phyloP scores from a whole-genome alignment of 495 filamentous ascomycete species.

The Xylaria telfairii region DNA sequence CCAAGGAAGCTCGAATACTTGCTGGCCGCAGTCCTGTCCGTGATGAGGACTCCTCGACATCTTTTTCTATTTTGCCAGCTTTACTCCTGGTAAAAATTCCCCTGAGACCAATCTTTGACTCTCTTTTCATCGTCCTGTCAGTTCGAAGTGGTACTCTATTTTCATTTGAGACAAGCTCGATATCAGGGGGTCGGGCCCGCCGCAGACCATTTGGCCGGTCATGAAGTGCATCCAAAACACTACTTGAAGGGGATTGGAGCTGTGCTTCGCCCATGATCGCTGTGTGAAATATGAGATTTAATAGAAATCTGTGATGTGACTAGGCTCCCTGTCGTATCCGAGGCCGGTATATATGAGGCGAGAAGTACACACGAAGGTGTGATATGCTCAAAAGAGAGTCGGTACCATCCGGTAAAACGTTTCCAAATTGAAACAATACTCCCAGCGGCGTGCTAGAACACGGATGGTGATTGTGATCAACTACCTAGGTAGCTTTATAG shows the following conservation, averaged over 20 bases:
- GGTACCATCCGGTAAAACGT: not conserved
- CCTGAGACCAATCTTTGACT: constrained; percentile 57
- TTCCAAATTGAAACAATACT: not conserved
- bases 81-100: constrained; percentile 54
- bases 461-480: not conserved
- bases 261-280: constrained; percentile 8
- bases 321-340: not conserved
- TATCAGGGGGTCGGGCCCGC: constrained; percentile 35
- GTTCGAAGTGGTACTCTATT: constrained; percentile 32
- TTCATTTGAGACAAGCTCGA: constrained; percentile 29
- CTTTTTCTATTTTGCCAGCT: constrained; percentile 35
- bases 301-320: too few relatives aligned
- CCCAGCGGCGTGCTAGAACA: not conserved
- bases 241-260: constrained; percentile 13
- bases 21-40: constrained; percentile 36
- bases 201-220: constrained; percentile 33
- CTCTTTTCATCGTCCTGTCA: constrained; percentile 38
- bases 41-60: constrained; percentile 32
- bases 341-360: not conserved
- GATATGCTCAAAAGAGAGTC: constrained; percentile 2
- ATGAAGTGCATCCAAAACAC: constrained; percentile 32
- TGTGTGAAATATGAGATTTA: not conserved
- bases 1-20: constrained; percentile 51
- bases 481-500: constrained; percentile 1
- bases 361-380: not conserved